Evolutionary conservation across 2,329 filamentous ascomycete species (phyloP).

Genomic region (Proliferodiscus dingleyae): DNA sequence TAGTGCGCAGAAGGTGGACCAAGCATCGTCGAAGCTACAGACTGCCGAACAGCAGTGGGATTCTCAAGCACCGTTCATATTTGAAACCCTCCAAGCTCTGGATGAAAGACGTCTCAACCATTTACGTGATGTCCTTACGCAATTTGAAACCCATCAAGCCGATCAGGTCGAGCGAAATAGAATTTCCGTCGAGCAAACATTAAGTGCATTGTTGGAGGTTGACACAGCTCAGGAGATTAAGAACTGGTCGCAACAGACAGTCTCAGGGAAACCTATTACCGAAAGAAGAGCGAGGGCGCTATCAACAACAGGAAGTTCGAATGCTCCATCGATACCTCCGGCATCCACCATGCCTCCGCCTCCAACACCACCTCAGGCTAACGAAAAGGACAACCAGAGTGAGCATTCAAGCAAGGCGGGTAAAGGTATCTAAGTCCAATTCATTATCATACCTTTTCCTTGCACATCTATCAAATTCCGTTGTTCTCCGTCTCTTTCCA

Average conservation of each 20-base stretch:
- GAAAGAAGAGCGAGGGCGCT: constrained; percentile 28
- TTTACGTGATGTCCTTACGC: constrained; percentile 83
- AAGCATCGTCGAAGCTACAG: constrained; percentile 68
- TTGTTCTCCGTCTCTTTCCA: no score
- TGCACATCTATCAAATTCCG: no score
- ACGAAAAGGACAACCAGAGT: constrained; percentile 25
- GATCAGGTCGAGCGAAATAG: constrained; percentile 78
- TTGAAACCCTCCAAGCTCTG: constrained; percentile 84
- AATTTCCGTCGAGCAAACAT: constrained; percentile 68
- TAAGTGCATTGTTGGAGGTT: constrained; percentile 80
- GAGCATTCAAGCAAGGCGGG: constrained; percentile 20
- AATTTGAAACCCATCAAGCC: constrained; percentile 87
- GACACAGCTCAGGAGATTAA: constrained; percentile 84
- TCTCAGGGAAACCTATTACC: constrained; percentile 32
- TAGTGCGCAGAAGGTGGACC: constrained; percentile 71
- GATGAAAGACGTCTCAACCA: constrained; percentile 89
- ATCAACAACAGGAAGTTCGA: constrained; percentile 22
- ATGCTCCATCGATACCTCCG: neutral
- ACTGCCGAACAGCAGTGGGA: constrained; percentile 84
- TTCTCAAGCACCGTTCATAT: constrained; percentile 89
- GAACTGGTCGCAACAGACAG: constrained; percentile 50
- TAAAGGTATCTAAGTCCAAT: constrained; percentile 10
- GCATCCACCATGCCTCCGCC: constrained; percentile 22
- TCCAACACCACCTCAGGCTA: constrained; percentile 21
- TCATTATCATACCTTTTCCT: constrained; percentile 6